Base-by-base conservation (phyloP, 345 rosid species). In the Combretum micranthum region DNA sequence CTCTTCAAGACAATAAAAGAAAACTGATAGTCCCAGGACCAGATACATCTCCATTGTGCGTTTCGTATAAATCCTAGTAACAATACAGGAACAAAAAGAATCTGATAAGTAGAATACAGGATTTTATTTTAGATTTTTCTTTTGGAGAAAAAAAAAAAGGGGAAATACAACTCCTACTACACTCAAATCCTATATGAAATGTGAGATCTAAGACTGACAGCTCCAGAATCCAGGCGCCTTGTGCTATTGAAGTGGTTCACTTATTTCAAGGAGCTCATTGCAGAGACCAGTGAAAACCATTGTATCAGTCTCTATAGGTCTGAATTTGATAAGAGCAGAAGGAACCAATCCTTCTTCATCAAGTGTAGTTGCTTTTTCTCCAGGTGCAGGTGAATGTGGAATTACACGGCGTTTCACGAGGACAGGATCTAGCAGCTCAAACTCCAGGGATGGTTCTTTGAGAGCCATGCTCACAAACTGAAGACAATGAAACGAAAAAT, bases 291-390 rank as follows among this genome's bases (percentile, higher is more conserved):
- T 84, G 77, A 77, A 92, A 44, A 86, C 83, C 1, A 71, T 56
- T 0, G 81, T 69, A 60, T 85, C 83, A 0, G 96, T 80, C 75
- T 89, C 95, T 0, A 77, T 32, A 0, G 93, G 89, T 65, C 72
- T 86, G 72, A 88, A 88, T 75, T 83, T 86, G 68, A 92, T 65
- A 17, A 92, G 93, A 8, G 96, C 85, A 0, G 97, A 83, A 13
- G 99, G 97, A 60, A 93, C 97, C 75, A 93, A 75, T 43, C 77
- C 94, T 53, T 88, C 94, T 1, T 83, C 94, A 9, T 81, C 94
- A 8, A 93, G 67, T 0, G 91, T 86, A 15, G n/a, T 68, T 6
- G 79, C 69, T 66, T 72, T 81, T 77, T 70, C 76, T 13, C 94
- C 94, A 6, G 77, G 60, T 0, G 71, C 63, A 1, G 77, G 64